Evolutionary conservation across 805 yeast species (phyloP), one percentile per base, ranked within the genome.

Genomic region (Torulaspora gathmanii): DNA sequence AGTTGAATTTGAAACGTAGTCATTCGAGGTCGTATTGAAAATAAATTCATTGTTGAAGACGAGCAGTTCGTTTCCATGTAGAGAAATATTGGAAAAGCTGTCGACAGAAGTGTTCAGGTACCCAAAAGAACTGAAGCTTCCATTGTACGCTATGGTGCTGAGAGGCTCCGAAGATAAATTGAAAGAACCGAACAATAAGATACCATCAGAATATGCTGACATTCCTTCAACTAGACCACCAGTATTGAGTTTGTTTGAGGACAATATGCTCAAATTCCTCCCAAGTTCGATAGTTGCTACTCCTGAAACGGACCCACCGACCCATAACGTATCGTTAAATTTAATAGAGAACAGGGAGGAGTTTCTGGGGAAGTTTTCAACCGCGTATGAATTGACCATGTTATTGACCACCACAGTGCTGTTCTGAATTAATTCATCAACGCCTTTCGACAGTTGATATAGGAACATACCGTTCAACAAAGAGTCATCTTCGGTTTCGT

Each of bases 401-500:
- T 85, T 72, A 51, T 77, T 72, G 0, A 80, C 79, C 51, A 17
- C 49, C 20, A 46, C 58, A 43, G 65, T 52, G 8, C 65, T 55
- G 33, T 59, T 53, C 11, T 64, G 22, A 31, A 10, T 57, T 20
- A 62, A 52, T 10, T 56, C 50, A 4, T 60, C 39, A 8, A 83
- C 68, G 61, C 85, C 87, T 61, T 89, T 89, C 2, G 77, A 64
- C 29, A 80, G 66, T 1, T 87, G 80, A 63, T 83, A 93, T 66
- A 91, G 96, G 58, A 91, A 87, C 16, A 91, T 56, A 8, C 95
- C 95, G 61, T 86, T 84, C 40, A 90, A 61, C 2, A 71, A 57
- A 27, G 80, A 47, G 1, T 70, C 56, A 1, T 68, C 63, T 5
- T 69, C 53, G 33, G 55, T 51, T 15, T 50, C 55, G 40, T 72